phyloP scores from a whole-genome alignment of 352 stramenopile genomes.

The Phytophthora constricta region DNA sequence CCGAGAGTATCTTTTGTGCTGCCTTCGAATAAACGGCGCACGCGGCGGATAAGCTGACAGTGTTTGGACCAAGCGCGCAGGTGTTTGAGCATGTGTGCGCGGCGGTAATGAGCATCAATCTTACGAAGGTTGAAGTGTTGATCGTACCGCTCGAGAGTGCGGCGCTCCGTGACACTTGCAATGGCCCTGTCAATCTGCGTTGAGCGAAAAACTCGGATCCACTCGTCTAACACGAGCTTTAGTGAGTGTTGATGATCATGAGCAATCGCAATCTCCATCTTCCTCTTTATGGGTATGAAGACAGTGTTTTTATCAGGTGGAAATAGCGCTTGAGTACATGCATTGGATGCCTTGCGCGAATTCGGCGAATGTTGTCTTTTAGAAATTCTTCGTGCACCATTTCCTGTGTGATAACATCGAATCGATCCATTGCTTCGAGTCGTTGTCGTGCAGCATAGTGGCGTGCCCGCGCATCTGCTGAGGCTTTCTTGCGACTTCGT shows the following conservation, averaged over 20 bases:
- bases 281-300: constrained; percentile 55
- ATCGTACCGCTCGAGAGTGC: constrained; percentile 72
- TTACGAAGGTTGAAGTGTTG: constrained; percentile 74
- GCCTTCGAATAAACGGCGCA: constrained; percentile 70
- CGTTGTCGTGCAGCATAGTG: constrained; percentile 57
- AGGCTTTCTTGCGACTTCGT: constrained; percentile 62
- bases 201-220: constrained; percentile 56
- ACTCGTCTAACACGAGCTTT: constrained; percentile 37
- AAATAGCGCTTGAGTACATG: constrained; percentile 59
- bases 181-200: constrained; percentile 70
- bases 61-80: constrained; percentile 60
- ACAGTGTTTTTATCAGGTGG: constrained; percentile 44
- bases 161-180: constrained; percentile 48
- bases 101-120: constrained; percentile 71
- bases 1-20: constrained; percentile 54
- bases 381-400: constrained; percentile 85
- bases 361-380: constrained; percentile 75
- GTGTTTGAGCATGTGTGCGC: constrained; percentile 57
- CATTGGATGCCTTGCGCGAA: constrained; percentile 47
- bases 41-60: constrained; percentile 56
- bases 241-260: constrained; percentile 49
- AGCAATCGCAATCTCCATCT: constrained; percentile 35
- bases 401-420: constrained; percentile 73
- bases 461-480: constrained; percentile 46
- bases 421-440: constrained; percentile 66